phyloP scores from a whole-genome alignment of 1,139 yeast genomes.

The Yamadazyma trypodendri region DNA sequence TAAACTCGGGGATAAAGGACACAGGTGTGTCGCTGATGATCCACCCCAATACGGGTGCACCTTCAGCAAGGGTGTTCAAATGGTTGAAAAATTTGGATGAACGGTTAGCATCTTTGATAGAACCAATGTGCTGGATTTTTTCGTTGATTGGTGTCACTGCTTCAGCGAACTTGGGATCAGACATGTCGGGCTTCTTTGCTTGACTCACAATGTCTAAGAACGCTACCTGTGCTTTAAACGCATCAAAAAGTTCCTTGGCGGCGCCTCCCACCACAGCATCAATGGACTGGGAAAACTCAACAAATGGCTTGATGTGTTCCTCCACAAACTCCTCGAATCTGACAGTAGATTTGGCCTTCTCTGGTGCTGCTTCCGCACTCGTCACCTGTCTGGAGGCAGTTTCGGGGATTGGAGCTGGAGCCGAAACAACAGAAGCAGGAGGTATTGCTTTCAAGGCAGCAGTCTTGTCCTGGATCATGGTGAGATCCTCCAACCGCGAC shows the following conservation, averaged over 20 bases:
- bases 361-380: slow-evolving; percentile 20
- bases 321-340: slow-evolving; percentile 57
- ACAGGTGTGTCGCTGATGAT: slow-evolving; percentile 70
- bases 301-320: slow-evolving; percentile 60
- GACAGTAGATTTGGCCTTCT: slow-evolving; percentile 41
- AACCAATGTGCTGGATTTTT: slow-evolving; percentile 55
- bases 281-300: slow-evolving; percentile 52
- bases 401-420: slow-evolving; percentile 14
- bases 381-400: slow-evolving; percentile 4
- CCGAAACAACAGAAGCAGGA: slow-evolving; percentile 8
- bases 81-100: slow-evolving; percentile 64
- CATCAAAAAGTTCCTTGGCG: slow-evolving; percentile 53
- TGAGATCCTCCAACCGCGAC: slow-evolving; percentile 85
- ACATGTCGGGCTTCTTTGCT: slow-evolving; percentile 63
- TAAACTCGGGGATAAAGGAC: slow-evolving; percentile 74
- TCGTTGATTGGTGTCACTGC: slow-evolving; percentile 70
- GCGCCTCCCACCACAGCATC: slow-evolving; percentile 66
- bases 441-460: slow-evolving; percentile 9
- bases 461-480: slow-evolving; percentile 62
- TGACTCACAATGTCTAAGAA: slow-evolving; percentile 60
- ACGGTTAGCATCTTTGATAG: slow-evolving; percentile 73
- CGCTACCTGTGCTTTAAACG: slow-evolving; percentile 57
- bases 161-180: slow-evolving; percentile 53
- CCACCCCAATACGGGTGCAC: slow-evolving; percentile 92
- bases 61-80: slow-evolving; percentile 83